A percentile compares a stretch with the other conserved stretches of the same genome.
phyloP scores from a whole-genome alignment of 1,284 basidiomycete genomes.

The Fomitopsis schrenkii region DNA sequence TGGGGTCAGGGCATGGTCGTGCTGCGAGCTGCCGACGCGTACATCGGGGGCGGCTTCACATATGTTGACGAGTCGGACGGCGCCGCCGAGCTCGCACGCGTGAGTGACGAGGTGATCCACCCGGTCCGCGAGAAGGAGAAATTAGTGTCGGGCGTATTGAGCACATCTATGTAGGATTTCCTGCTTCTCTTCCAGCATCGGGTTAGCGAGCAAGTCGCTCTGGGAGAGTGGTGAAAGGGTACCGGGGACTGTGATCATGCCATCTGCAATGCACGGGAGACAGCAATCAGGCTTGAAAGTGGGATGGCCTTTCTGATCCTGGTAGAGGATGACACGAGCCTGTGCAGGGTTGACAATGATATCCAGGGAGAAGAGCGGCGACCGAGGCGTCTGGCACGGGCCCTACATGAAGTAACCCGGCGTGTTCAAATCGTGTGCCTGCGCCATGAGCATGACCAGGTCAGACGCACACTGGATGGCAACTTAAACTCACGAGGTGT shows the following conservation, averaged over 20 bases:
- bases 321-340: slow-evolving; percentile 66
- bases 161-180: slow-evolving; percentile 38
- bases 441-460: slow-evolving; percentile 66
- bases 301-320: slow-evolving; percentile 63
- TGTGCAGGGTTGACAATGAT: slow-evolving; percentile 74
- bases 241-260: slow-evolving; percentile 62
- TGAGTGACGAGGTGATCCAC: not conserved
- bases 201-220: slow-evolving; percentile 43
- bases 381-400: slow-evolving; percentile 76
- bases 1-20: slow-evolving; percentile 22
- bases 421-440: slow-evolving; percentile 54
- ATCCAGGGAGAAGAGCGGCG: slow-evolving; percentile 83
- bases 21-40: not conserved
- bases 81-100: not conserved
- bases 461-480: slow-evolving; percentile 71
- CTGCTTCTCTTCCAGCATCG: slow-evolving; percentile 47
- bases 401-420: slow-evolving; percentile 81
- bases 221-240: slow-evolving; percentile 70
- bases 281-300: slow-evolving; percentile 62
- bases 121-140: not conserved
- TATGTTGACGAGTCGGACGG: not conserved
- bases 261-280: slow-evolving; percentile 58
- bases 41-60: not conserved
- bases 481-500: slow-evolving; percentile 74
- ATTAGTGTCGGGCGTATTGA: not conserved